Base-by-base conservation (phyloP, 306 rosid species). In the Medicago ruthenica region DNA sequence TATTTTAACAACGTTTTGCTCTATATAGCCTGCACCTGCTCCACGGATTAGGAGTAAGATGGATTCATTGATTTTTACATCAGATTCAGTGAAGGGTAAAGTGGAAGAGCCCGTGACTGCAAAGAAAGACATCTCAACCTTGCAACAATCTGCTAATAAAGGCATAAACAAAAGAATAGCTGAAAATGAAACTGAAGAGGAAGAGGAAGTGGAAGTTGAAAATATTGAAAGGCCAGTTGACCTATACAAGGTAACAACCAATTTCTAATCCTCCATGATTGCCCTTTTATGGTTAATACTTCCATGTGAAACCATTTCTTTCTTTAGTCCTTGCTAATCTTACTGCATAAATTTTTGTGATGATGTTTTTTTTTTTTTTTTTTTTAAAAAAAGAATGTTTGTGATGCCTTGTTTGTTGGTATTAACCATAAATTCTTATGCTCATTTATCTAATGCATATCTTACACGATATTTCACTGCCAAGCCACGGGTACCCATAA, bases 161-260 rank as follows among this genome's bases (percentile, higher is more conserved):
- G 85, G 77, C 34, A 54, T 48, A 70, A 67, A 68, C 62, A 76
- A 76, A 78, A 84, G 75, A 66, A 64, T 71, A 4, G 79, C 74
- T 34, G 89, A 82, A 47, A 73, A 77, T 75, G 88, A 87, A 74
- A 75, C 66, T 37, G 88, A 82, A 75, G 87, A 27, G 74, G 88
- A 82, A 75, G 87, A 27, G 74, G 97, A 84, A 73, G 88, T 88
- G 24, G 92, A 86, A 79, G 96, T 90, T 36, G 93, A 89, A 85
- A 90, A 85, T 83, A 88, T 96, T 81, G 96, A 96, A 84, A 89
- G 93, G 87, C 98, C 99, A 1, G 92, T 96, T 80, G 99, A 96
- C 79, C 91, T 96, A 15, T 96, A 96, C 86, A 96, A 92, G 99
- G 99, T 96, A 82, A 59, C 59, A 21, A 12, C 47, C 20, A 14